Evolutionary conservation across 371 early-diverging fungal genomes (phyloP).

Genomic region (Vittaforma corneae): DNA sequence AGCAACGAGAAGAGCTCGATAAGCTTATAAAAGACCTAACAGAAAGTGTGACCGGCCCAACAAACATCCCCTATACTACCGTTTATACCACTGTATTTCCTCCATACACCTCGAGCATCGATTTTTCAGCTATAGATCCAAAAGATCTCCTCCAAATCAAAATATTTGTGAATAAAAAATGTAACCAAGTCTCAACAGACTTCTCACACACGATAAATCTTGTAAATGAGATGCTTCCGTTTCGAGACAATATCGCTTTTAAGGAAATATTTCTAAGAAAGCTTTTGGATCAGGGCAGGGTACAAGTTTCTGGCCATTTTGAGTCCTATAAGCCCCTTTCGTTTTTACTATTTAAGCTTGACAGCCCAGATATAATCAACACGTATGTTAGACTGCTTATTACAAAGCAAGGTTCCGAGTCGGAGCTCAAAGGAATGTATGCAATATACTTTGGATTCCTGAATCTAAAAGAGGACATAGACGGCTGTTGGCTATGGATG

Average conservation of each 20-base stretch:
- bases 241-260: slow-evolving; percentile 17
- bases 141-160: slow-evolving; percentile 7
- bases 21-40: slow-evolving; percentile 6
- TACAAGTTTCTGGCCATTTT: slow-evolving; percentile 42
- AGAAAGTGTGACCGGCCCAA: background rate
- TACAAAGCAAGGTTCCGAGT: background rate
- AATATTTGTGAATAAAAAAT: slow-evolving; percentile 24
- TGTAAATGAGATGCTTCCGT: slow-evolving; percentile 6
- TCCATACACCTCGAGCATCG: background rate
- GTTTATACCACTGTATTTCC: background rate
- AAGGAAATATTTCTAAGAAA: slow-evolving; percentile 21
- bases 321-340: slow-evolving; percentile 34
- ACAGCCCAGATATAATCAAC: background rate
- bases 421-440: slow-evolving; percentile 26
- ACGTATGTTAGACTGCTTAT: slow-evolving; percentile 11
- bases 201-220: slow-evolving; percentile 3
- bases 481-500: slow-evolving; percentile 17
- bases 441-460: slow-evolving; percentile 31
- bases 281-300: slow-evolving; percentile 42
- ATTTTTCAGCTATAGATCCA: background rate
- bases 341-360: background rate
- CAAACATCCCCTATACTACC: slow-evolving; percentile 18
- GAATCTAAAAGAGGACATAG: slow-evolving; percentile 10
- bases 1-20: slow-evolving; percentile 25
- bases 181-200: slow-evolving; percentile 26